Evolutionary conservation across 495 filamentous ascomycete species (phyloP).

Genomic region (Baudoinia panamericana): DNA sequence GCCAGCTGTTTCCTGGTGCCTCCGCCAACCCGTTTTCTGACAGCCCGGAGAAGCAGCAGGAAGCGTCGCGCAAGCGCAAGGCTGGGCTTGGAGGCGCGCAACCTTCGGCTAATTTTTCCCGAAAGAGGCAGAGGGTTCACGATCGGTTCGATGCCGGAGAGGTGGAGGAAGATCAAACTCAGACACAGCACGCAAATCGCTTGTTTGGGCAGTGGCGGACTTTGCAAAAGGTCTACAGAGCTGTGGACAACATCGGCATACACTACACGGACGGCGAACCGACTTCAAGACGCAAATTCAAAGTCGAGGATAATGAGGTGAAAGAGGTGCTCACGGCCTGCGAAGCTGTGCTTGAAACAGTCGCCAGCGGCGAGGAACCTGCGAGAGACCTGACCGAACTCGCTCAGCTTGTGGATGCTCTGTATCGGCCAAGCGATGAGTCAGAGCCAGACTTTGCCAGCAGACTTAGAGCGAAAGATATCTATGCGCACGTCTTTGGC

Average conservation of each 20-base stretch:
- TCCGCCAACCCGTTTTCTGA: too few relatives aligned
- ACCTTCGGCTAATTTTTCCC: too few relatives aligned
- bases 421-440: conserved; percentile 1
- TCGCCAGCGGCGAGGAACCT: conserved; percentile 1
- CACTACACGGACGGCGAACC: not conserved
- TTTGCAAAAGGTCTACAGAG: conserved; percentile 1
- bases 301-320: conserved; percentile 3
- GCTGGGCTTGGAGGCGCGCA: too few relatives aligned
- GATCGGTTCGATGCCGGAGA: too few relatives aligned
- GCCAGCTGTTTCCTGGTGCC: too few relatives aligned
- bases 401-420: not conserved
- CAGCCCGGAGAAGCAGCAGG: too few relatives aligned
- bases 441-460: conserved; percentile 3
- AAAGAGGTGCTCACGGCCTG: not conserved
- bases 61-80: too few relatives aligned
- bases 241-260: conserved; percentile 8
- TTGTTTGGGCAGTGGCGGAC: conserved; percentile 11
- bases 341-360: not conserved
- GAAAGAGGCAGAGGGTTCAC: too few relatives aligned
- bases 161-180: too few relatives aligned
- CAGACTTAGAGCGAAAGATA: not conserved
- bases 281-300: not conserved
- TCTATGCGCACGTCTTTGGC: conserved; percentile 17
- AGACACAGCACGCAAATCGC: too few relatives aligned
- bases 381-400: not conserved